phyloP scores from a whole-genome alignment of 2,329 filamentous ascomycete species.

The Fusarium napiforme region DNA sequence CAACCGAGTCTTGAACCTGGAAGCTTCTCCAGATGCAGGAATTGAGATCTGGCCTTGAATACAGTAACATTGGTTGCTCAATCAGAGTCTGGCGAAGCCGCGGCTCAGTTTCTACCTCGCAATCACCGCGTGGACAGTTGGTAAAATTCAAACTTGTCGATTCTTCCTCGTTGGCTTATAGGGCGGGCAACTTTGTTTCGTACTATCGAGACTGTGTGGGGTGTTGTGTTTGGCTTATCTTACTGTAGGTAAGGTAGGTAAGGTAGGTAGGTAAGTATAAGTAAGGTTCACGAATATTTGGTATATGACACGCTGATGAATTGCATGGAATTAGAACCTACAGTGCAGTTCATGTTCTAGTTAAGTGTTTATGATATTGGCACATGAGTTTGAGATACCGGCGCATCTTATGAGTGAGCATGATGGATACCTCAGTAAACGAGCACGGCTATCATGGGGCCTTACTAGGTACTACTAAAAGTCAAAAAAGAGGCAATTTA shows the following conservation, averaged over 20 bases:
- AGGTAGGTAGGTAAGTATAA: background rate
- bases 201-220: conserved; percentile 18
- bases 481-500: background rate
- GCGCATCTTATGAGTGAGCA: background rate
- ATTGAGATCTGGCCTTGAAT: background rate
- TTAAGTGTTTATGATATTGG: background rate
- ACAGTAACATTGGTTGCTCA: background rate
- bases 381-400: background rate
- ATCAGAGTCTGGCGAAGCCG: background rate
- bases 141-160: conserved; percentile 42
- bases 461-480: no score
- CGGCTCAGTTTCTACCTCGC: background rate
- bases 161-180: background rate
- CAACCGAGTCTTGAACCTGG: background rate
- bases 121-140: conserved; percentile 9
- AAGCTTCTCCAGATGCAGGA: background rate
- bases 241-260: background rate
- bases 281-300: background rate
- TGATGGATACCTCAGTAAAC: background rate
- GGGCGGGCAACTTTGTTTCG: conserved; percentile 12
- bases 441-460: background rate
- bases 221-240: background rate
- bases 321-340: background rate
- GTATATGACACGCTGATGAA: background rate
- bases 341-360: background rate